A percentile compares a stretch with the other conserved stretches of the same genome.
Conservation (phyloP, 345 rosid genomes). For the Boechera stricta region DNA sequence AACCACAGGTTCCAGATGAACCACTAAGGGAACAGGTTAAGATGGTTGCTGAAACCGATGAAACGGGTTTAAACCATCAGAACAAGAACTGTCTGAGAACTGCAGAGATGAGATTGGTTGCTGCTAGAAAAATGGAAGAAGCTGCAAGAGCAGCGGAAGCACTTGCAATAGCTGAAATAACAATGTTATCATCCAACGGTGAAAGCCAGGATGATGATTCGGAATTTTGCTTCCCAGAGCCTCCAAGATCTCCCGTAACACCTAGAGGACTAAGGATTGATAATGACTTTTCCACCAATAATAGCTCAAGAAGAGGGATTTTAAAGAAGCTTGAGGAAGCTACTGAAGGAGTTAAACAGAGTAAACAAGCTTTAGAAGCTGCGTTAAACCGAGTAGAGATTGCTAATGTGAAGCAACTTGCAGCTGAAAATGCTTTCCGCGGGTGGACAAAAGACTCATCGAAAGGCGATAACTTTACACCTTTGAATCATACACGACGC, state of each 20-base stretch:
- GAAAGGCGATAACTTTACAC: conserved; percentile 49
- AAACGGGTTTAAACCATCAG: conserved; percentile 48
- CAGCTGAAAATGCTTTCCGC: conserved; percentile 74
- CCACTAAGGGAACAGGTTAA: conserved; percentile 50
- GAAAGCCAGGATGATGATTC: conserved; percentile 46
- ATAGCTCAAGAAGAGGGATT: conserved; percentile 51
- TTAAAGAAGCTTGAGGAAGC: conserved; percentile 85
- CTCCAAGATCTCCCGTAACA: conserved; percentile 55
- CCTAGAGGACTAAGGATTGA: conserved; percentile 39
- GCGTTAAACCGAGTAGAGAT: conserved; percentile 74
- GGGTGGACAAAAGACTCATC: conserved; percentile 60
- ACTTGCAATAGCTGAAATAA: conserved; percentile 77
- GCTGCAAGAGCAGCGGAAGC: conserved; percentile 98
- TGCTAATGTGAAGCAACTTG: conserved; percentile 76
- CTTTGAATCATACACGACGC: conserved; percentile 46
- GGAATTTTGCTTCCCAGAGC: conserved; percentile 67
- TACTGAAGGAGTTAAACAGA: conserved; percentile 67
- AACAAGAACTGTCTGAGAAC: conserved; percentile 54
- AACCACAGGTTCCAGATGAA: conserved; percentile 37
- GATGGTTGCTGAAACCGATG: conserved; percentile 52
- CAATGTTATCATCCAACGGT: conserved; percentile 53
- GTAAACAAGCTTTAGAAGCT: conserved; percentile 74
- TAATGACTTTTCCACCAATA: conserved; percentile 20
- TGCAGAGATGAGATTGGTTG: conserved; percentile 86
- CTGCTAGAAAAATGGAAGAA: conserved; percentile 99